Base-by-base conservation (phyloP, 768 basidiomycete species). In the Mycena filopes region DNA sequence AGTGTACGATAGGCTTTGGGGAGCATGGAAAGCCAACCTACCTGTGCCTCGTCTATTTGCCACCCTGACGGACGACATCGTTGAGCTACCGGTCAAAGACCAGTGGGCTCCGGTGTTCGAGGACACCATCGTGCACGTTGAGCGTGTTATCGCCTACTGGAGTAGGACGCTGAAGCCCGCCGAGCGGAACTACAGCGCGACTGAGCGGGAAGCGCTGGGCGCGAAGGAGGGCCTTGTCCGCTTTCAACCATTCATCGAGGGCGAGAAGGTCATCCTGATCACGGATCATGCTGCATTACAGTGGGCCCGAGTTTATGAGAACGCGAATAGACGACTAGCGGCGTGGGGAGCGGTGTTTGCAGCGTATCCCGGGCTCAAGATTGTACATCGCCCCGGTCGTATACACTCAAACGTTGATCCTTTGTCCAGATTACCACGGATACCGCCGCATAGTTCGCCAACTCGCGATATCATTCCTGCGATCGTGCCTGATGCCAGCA, bases 311-410 rank as follows among this genome's bases (percentile, higher is more conserved):
- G 56, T 60, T 2, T 69, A 57, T 31, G 54, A 69, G 49, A 69
- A 69, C 40, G 31, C 56, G 20, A 69, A 69, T 45, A 46, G 60
- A 9, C 38, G 74, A 10, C 58, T 78, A 6, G 53, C 64, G 3
- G 59, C 71, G 5, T 78, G 72, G 76, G 74, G 75, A 55, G 55
- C 72, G 13, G 66, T 75, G 21, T 75, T 72, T 47, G 54, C 66
- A 1, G 74, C 77, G 6, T 77, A 70, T 21, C 76, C 69, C 0
- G 49, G 57, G 3, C 51, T 77, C 13, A 54, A 70, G 26, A 75
- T 77, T 12, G 60, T 75, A 2, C 77, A 77, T 47, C 46, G 75
- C 6, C 51, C 77, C 8, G 76, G 77, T 3, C 25, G 69, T 26
- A 63, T 74, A 2, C 77, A 77, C 43, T 77, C 74, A 0, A 77